Conservation (phyloP, 129 eudicot species). For the Pulicaria dysenterica region DNA sequence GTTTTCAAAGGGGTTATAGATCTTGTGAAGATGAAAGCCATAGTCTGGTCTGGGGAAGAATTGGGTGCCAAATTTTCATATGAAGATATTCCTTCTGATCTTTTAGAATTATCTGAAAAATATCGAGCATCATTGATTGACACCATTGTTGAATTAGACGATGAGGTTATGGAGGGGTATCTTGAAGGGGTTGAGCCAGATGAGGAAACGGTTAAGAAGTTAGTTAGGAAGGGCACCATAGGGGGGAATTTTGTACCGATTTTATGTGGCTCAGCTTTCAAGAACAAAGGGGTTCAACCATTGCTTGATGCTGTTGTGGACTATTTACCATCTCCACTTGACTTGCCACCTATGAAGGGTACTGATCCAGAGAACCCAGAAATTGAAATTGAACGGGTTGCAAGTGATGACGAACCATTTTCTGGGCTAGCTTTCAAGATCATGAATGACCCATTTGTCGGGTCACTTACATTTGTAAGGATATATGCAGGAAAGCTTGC, state of each 20-base stretch:
- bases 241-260: conserved; percentile 76
- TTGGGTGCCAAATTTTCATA: conserved; percentile 86
- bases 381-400: conserved; percentile 44
- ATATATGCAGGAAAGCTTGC: conserved; percentile 83
- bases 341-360: conserved; percentile 87
- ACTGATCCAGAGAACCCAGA: conserved; percentile 96
- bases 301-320: conserved; percentile 91
- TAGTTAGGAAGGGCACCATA: conserved; percentile 87
- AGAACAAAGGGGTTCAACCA: conserved; percentile 97
- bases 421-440: conserved; percentile 92
- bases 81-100: conserved; percentile 82
- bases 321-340: conserved; percentile 87
- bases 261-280: conserved; percentile 90
- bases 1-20: conserved; percentile 79
- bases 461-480: conserved; percentile 91
- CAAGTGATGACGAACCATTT: conserved; percentile 85
- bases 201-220: conserved; percentile 66
- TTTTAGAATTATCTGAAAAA: conserved; percentile 69
- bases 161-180: conserved; percentile 81
- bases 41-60: conserved; percentile 94
- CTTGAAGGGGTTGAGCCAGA: conserved; percentile 93
- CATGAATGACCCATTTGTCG: conserved; percentile 94
- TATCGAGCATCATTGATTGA: conserved; percentile 69
- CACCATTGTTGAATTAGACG: conserved; percentile 82
- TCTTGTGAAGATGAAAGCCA: conserved; percentile 84